These are phyloP conservation scores for Trichosporon sp. DNA, from an alignment of 1,284 basidiomycete species.

Conservation along the genomic window DNA sequence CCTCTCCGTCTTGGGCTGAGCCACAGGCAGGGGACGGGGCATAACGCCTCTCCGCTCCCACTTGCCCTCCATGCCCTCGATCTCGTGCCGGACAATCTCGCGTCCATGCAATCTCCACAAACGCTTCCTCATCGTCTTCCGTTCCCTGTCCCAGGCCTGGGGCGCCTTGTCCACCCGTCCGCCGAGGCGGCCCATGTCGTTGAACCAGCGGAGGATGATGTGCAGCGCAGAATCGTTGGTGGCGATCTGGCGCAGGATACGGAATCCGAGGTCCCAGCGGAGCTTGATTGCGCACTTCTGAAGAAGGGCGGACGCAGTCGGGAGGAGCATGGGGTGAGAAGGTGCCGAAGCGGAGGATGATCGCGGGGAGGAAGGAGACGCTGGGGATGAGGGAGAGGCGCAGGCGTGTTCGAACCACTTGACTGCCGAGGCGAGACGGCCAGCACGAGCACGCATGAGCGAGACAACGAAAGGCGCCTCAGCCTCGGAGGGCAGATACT, in stretches of 20 bases:
- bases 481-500: not conserved
- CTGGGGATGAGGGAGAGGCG: not conserved
- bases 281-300: slow-evolving; percentile 5
- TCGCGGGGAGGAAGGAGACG: not conserved
- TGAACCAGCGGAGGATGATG: slow-evolving; percentile 2
- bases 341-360: not conserved
- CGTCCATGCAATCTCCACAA: slow-evolving; percentile 1
- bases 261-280: slow-evolving; percentile 19
- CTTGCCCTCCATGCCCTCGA: not conserved
- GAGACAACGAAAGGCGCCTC: slow-evolving; percentile 19
- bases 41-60: not conserved
- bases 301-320: slow-evolving; percentile 18
- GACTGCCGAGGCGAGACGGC: slow-evolving; percentile 5
- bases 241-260: not conserved
- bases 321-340: not conserved
- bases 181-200: not conserved
- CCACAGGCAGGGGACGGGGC: not conserved
- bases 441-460: slow-evolving; percentile 14
- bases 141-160: not conserved
- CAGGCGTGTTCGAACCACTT: slow-evolving; percentile 20
- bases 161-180: not conserved
- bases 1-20: not conserved
- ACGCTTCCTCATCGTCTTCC: not conserved
- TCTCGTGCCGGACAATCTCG: not conserved
- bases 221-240: not conserved